Conservation (phyloP, 2,329 filamentous ascomycete genomes). For the Aspergillus aculeatinus region DNA sequence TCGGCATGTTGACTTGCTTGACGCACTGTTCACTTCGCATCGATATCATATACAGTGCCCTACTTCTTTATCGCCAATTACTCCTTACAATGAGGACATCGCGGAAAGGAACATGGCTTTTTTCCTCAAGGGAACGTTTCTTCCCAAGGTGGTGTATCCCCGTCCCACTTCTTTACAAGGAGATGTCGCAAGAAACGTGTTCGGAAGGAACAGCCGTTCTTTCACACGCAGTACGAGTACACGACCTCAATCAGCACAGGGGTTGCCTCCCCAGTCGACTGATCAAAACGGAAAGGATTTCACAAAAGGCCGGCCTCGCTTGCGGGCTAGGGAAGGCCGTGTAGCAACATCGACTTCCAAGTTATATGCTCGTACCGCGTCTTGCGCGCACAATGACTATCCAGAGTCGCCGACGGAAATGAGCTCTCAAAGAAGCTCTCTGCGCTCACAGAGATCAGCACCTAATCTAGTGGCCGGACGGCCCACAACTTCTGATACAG, state of each 20-base stretch:
- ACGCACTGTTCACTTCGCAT: constrained; percentile 39
- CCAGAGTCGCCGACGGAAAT: constrained; percentile 1
- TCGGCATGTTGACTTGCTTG: constrained; percentile 43
- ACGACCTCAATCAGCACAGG: constrained; percentile 18
- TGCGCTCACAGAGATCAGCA: constrained; percentile 34
- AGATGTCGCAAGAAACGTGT: constrained; percentile 43
- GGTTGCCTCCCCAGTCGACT: background rate
- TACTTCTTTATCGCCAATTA: constrained; percentile 30
- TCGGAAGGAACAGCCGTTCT: constrained; percentile 21
- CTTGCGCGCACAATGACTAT: constrained; percentile 3
- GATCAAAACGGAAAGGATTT: background rate
- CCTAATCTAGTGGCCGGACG: constrained; percentile 30
- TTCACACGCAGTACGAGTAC: constrained; percentile 22
- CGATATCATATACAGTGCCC: constrained; percentile 26
- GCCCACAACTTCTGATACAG: constrained; percentile 12
- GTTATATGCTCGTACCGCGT: constrained; percentile 4
- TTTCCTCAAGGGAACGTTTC: constrained; percentile 30
- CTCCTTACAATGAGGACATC: constrained; percentile 45
- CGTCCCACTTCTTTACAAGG: constrained; percentile 42
- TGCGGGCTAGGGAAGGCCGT: constrained; percentile 10
- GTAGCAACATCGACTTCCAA: constrained; percentile 15
- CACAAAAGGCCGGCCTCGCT: constrained; percentile 4
- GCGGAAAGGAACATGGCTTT: constrained; percentile 44
- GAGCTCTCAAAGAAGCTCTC: background rate
- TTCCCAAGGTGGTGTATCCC: constrained; percentile 28